Evolutionary conservation across 78 protist genomes (phyloP).

Genomic region (Dictyostelium intermedium): DNA sequence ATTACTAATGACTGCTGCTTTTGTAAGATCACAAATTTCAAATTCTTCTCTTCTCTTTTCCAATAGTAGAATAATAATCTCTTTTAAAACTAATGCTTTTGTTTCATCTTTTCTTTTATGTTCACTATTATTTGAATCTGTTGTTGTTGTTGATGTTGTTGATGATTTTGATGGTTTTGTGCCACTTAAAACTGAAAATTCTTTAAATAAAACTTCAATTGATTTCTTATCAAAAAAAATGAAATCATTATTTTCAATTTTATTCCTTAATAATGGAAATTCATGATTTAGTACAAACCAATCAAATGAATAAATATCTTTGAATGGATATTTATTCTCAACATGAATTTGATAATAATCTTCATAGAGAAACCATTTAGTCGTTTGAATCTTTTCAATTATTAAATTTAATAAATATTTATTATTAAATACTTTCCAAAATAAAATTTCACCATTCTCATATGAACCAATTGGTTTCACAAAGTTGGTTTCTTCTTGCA

Average conservation of each 20-base stretch:
- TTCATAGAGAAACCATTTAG: neutral
- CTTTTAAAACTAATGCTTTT: neutral
- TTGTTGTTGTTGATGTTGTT: no score
- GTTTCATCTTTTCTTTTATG: neutral
- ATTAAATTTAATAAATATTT: neutral
- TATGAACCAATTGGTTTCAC: neutral
- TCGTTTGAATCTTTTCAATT: neutral
- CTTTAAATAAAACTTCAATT: neutral
- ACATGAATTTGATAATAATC: neutral
- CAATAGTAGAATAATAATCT: neutral
- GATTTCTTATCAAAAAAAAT: neutral
- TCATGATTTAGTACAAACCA: neutral
- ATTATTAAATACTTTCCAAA: neutral
- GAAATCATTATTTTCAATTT: neutral
- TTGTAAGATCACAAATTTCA: neutral
- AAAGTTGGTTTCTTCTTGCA: no score
- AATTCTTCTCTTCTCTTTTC: neutral
- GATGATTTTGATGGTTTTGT: no score
- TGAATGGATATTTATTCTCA: neutral
- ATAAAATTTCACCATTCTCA: neutral
- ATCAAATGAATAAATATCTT: neutral
- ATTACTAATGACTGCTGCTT: neutral
- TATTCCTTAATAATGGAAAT: neutral
- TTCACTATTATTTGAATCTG: neutral
- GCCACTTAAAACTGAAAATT: neutral